Percentiles rank a stretch among this genome's conserved stretches.
phyloP scores from a whole-genome alignment of 2,329 filamentous ascomycete species.

The Dothistroma septosporum region DNA sequence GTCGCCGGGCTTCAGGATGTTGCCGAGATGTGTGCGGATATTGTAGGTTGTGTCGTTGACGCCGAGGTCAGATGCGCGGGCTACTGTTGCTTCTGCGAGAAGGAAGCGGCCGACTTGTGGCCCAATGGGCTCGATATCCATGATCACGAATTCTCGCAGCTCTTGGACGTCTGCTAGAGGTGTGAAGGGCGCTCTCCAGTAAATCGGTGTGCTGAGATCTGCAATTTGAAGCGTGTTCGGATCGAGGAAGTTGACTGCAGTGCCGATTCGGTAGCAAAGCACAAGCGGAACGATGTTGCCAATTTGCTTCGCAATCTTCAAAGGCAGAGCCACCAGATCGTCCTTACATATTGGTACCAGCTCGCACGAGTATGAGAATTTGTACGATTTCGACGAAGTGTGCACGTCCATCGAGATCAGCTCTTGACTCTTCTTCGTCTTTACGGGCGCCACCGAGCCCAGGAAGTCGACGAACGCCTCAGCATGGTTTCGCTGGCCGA shows the following conservation, averaged over 20 bases:
- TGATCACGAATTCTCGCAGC: constrained; percentile 85
- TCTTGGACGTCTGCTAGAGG: constrained; percentile 79
- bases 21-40: constrained; percentile 82
- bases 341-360: constrained; percentile 96
- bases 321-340: constrained; percentile 87
- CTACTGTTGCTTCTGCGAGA: constrained; percentile 83
- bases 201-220: constrained; percentile 75
- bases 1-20: constrained; percentile 80
- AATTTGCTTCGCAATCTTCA: constrained; percentile 78
- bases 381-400: constrained; percentile 86
- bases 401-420: constrained; percentile 91
- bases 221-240: constrained; percentile 86
- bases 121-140: constrained; percentile 84
- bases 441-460: constrained; percentile 72
- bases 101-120: constrained; percentile 74
- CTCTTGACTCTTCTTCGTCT: constrained; percentile 80
- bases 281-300: constrained; percentile 86
- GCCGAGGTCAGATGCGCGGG: constrained; percentile 80
- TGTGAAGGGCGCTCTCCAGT: constrained; percentile 86
- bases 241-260: constrained; percentile 83
- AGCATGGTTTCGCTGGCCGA: constrained; percentile 80
- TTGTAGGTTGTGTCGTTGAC: constrained; percentile 84
- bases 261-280: constrained; percentile 84
- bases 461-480: constrained; percentile 91
- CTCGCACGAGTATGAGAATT: constrained; percentile 87